Percentiles rank a stretch among this genome's conserved stretches.
Evolutionary conservation across 225 moss, liverwort and hornwort species (phyloP).

Genomic region (Ulota crispa): DNA sequence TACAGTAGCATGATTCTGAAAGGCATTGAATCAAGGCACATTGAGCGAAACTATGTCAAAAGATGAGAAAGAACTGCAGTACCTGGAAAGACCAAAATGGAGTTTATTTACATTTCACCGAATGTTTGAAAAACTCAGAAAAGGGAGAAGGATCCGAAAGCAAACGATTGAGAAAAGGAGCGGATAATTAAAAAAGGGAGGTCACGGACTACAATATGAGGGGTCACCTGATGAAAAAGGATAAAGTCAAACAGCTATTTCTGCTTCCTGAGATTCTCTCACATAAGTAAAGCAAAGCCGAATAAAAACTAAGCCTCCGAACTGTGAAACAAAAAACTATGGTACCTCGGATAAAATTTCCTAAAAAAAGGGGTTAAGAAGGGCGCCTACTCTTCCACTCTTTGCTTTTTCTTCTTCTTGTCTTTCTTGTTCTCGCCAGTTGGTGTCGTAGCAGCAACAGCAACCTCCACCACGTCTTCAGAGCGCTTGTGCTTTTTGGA

Average conservation of each 20-base stretch:
- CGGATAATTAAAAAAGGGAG: background rate
- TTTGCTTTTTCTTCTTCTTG: slow-evolving; percentile 60
- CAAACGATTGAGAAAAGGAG: slow-evolving; percentile 4
- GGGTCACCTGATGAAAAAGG: slow-evolving; percentile 25
- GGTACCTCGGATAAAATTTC: slow-evolving; percentile 28
- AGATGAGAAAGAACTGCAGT: background rate
- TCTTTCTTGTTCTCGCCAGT: slow-evolving; percentile 42
- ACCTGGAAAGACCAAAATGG: background rate
- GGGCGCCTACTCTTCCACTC: slow-evolving; percentile 33
- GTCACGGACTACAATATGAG: slow-evolving; percentile 24
- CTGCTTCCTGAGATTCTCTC: slow-evolving; percentile 41
- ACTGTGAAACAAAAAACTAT: slow-evolving; percentile 28
- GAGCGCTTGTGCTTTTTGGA: slow-evolving; percentile 48
- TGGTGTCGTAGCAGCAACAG: slow-evolving; percentile 17
- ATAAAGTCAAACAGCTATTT: slow-evolving; percentile 32
- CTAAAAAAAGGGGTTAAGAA: background rate
- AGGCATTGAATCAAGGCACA: background rate
- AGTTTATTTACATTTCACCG: background rate
- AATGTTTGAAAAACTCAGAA: background rate
- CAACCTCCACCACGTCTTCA: slow-evolving; percentile 27
- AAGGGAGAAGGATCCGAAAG: background rate
- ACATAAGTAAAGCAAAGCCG: slow-evolving; percentile 28
- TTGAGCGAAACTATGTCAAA: background rate
- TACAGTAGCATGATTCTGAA: background rate
- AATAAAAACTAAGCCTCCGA: slow-evolving; percentile 19